A percentile compares a stretch with the other conserved stretches of the same genome.
Conservation (phyloP, 306 rosid genomes). For the Casuarina cunninghamiana region DNA sequence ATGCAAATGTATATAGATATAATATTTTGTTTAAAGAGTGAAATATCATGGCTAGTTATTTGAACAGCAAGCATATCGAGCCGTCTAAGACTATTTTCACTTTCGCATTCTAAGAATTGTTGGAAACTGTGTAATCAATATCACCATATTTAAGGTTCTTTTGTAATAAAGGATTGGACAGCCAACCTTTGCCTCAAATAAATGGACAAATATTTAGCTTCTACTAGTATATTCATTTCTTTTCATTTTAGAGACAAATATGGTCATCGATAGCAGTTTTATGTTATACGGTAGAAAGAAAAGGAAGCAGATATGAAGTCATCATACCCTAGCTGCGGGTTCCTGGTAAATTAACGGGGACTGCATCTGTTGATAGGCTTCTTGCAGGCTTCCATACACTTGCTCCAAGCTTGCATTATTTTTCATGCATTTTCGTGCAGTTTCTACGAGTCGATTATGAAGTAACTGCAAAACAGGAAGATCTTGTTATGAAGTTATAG, state of each 20-base stretch:
- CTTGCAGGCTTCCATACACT: conserved; percentile 72
- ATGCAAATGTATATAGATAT: neutral
- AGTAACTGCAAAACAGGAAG: conserved; percentile 50
- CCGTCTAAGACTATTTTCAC: neutral
- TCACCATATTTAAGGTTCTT: neutral
- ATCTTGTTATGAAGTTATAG: conserved; percentile 13
- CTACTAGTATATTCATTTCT: neutral
- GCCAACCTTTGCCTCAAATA: neutral
- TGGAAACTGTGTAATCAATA: neutral
- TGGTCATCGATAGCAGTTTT: neutral
- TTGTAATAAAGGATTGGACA: neutral
- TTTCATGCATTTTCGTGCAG: conserved; percentile 54
- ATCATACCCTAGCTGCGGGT: conserved; percentile 47
- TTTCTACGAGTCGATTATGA: conserved; percentile 52
- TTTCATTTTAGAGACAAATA: neutral
- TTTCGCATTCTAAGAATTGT: neutral
- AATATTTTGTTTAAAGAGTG: neutral
- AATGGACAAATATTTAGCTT: neutral
- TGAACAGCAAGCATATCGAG: neutral
- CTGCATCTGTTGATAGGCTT: conserved; percentile 74
- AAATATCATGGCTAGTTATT: neutral
- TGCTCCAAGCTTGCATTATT: conserved; percentile 60
- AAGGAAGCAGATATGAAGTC: conserved; percentile 9
- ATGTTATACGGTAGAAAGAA: neutral
- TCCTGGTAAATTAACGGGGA: conserved; percentile 58